phyloP scores from a whole-genome alignment of 2,329 filamentous ascomycete species.

The Fusarium liriodendri region DNA sequence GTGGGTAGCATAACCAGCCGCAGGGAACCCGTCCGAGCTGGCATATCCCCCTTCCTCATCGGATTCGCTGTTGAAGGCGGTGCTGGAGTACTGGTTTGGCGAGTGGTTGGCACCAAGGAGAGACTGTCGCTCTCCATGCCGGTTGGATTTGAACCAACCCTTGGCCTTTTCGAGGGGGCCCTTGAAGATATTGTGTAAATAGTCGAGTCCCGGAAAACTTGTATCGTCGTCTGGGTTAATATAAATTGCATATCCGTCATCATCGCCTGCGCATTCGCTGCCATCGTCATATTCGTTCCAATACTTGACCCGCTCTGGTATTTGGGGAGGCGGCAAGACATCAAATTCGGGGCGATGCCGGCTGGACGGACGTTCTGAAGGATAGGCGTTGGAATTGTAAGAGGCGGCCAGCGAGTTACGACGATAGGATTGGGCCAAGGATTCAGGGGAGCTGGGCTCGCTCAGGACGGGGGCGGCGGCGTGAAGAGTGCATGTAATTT shows the following conservation, averaged over 20 bases:
- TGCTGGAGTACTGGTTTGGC: constrained; percentile 46
- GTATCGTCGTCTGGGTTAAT: constrained; percentile 74
- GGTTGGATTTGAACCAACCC: constrained; percentile 58
- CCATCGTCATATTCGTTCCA: constrained; percentile 92
- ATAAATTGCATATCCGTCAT: constrained; percentile 76
- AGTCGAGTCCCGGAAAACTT: constrained; percentile 72
- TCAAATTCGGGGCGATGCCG: constrained; percentile 45
- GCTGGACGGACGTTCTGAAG: constrained; percentile 43
- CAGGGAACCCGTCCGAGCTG: constrained; percentile 62
- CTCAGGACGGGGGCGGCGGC: constrained; percentile 56
- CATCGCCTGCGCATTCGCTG: constrained; percentile 71
- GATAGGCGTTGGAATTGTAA: constrained; percentile 1
- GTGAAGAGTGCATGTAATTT: constrained; percentile 60
- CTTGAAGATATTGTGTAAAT: constrained; percentile 64
- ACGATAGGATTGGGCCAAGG: constrained; percentile 27
- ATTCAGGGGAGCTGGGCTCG: constrained; percentile 54
- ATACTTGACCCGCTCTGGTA: constrained; percentile 61
- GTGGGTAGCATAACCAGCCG: constrained; percentile 63
- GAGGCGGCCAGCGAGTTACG: constrained; percentile 22
- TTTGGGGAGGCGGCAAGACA: constrained; percentile 45
- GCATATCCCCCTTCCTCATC: constrained; percentile 63
- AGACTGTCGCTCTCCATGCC: constrained; percentile 44
- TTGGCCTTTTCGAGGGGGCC: constrained; percentile 63
- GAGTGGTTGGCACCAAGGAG: constrained; percentile 44
- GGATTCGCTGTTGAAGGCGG: constrained; percentile 50